Conservation (phyloP, 225 moss, liverwort and hornwort species). For the Physcomitrellopsis africana region DNA sequence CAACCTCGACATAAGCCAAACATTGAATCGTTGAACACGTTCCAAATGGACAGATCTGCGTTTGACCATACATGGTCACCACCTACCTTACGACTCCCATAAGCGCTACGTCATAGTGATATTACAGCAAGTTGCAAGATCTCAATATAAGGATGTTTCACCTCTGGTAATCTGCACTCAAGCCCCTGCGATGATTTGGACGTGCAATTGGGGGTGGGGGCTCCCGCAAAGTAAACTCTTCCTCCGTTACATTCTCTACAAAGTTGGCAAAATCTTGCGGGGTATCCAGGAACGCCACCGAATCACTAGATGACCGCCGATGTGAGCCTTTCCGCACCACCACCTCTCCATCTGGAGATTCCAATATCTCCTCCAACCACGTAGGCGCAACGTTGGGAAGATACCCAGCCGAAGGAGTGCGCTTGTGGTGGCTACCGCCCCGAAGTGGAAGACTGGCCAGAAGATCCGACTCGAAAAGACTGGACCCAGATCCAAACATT, state of each 20-base stretch:
- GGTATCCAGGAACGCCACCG: constrained; percentile 81
- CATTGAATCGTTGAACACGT: not conserved
- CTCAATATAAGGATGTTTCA: constrained; percentile 16
- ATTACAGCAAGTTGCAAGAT: not conserved
- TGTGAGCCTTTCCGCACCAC: constrained; percentile 80
- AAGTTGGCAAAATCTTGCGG: constrained; percentile 70
- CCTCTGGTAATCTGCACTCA: constrained; percentile 60
- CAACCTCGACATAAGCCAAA: not conserved
- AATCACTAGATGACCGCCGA: constrained; percentile 90
- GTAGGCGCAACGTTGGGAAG: constrained; percentile 82
- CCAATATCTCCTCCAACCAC: constrained; percentile 90
- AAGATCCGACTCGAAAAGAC: constrained; percentile 78
- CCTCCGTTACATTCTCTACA: constrained; percentile 78
- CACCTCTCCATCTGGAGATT: constrained; percentile 75
- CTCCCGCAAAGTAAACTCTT: constrained; percentile 62
- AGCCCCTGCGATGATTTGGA: constrained; percentile 55
- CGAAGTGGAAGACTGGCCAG: constrained; percentile 77
- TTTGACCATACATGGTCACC: not conserved
- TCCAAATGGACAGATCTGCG: not conserved
- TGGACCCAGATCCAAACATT: constrained; percentile 66
- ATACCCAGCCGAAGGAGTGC: constrained; percentile 89
- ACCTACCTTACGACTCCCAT: not conserved
- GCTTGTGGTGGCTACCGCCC: constrained; percentile 78
- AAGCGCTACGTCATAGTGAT: not conserved
- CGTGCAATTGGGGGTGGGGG: constrained; percentile 49